Evolutionary conservation across 805 yeast genomes (phyloP).

Genomic region (Zygosaccharomyces rouxii): DNA sequence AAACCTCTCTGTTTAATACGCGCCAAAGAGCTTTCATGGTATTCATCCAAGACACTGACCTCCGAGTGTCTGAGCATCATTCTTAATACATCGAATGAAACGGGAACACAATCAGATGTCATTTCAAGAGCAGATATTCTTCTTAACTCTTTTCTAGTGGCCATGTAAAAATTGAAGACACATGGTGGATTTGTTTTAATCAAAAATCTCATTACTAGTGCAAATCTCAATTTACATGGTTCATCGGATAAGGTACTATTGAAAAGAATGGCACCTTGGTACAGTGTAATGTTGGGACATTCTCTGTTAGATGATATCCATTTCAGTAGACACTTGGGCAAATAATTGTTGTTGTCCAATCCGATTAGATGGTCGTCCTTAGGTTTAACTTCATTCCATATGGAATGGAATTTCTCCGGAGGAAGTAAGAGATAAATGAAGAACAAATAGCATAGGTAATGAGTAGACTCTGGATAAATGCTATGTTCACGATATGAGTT

Average conservation of each 20-base stretch:
- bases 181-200: constrained; percentile 33
- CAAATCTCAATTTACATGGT: constrained; percentile 34
- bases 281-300: constrained; percentile 33
- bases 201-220: constrained; percentile 32
- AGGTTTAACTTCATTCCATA: constrained; percentile 36
- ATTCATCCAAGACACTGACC: constrained; percentile 26
- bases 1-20: constrained; percentile 27
- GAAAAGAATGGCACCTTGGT: constrained; percentile 36
- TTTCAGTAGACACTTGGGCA: constrained; percentile 38
- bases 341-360: constrained; percentile 33
- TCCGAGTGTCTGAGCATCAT: constrained; percentile 32
- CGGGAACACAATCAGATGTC: constrained; percentile 32
- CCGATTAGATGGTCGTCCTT: constrained; percentile 32
- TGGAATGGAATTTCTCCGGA: constrained; percentile 36
- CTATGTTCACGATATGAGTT: constrained; percentile 39
- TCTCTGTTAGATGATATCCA: constrained; percentile 33
- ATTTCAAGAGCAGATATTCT: constrained; percentile 30
- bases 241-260: constrained; percentile 36
- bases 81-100: constrained; percentile 33
- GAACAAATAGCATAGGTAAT: constrained; percentile 31
- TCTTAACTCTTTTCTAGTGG: constrained; percentile 33
- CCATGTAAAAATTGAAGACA: constrained; percentile 33
- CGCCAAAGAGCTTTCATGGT: constrained; percentile 18
- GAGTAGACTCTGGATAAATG: constrained; percentile 13
- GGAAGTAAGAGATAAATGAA: constrained; percentile 37